These are phyloP conservation scores for Cryptococcus jaspeensis DNA, from an alignment of 1,284 basidiomycete genomes.

Conservation along the genomic window DNA sequence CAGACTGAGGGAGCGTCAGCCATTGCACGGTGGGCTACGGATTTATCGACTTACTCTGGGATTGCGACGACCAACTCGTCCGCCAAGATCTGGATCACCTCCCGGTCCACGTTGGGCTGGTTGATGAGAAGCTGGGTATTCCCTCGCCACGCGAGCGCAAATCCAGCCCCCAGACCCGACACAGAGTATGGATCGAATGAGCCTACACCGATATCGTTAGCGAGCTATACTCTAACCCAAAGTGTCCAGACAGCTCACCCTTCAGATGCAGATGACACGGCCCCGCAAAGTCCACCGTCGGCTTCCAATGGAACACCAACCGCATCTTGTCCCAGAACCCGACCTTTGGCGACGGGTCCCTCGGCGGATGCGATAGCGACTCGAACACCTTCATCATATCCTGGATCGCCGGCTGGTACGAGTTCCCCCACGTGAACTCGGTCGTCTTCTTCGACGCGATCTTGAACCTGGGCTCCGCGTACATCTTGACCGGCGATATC, in stretches of 20 bases:
- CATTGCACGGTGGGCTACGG: background rate
- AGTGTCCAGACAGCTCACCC: slow-evolving; percentile 55
- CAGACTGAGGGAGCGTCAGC: slow-evolving; percentile 35
- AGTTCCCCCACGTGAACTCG: slow-evolving; percentile 85
- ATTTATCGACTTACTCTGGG: slow-evolving; percentile 65
- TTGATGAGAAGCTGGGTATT: slow-evolving; percentile 72
- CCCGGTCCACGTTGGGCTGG: slow-evolving; percentile 69
- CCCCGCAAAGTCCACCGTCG: slow-evolving; percentile 69
- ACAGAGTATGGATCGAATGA: slow-evolving; percentile 79
- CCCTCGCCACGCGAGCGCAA: slow-evolving; percentile 82
- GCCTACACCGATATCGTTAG: slow-evolving; percentile 55
- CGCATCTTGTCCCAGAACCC: slow-evolving; percentile 97
- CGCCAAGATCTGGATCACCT: slow-evolving; percentile 81
- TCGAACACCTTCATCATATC: slow-evolving; percentile 85
- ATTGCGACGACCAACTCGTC: slow-evolving; percentile 77
- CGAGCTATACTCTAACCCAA: background rate
- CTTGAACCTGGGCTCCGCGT: slow-evolving; percentile 71
- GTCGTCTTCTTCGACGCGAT: slow-evolving; percentile 68
- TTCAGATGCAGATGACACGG: slow-evolving; percentile 81
- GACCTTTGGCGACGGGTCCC: slow-evolving; percentile 80
- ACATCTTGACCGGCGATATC: slow-evolving; percentile 92
- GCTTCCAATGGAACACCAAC: slow-evolving; percentile 78
- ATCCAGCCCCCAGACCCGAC: slow-evolving; percentile 77
- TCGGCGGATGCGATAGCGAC: slow-evolving; percentile 72
- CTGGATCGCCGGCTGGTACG: slow-evolving; percentile 80